Percentiles rank a stretch among this genome's conserved stretches.
Conservation (phyloP, 257 asterid species). For the Fraxinus excelsior region DNA sequence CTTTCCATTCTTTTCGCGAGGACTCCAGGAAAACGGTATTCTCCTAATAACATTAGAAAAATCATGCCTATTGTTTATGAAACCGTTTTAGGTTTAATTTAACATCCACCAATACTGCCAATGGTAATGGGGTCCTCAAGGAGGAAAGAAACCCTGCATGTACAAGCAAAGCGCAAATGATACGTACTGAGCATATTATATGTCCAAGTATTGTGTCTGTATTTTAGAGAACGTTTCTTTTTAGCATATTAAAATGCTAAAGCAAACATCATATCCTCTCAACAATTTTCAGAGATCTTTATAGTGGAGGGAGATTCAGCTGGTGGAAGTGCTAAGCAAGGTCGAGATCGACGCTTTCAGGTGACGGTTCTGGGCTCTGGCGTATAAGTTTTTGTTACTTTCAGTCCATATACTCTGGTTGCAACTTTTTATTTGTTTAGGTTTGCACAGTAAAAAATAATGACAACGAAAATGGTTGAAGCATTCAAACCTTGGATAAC, state of each 20-base stretch:
- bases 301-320: conserved; percentile 99
- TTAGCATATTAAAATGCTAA: not conserved
- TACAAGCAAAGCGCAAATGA: not conserved
- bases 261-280: conserved; percentile 14
- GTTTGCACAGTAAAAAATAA: not conserved
- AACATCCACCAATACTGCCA: not conserved
- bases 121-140: not conserved
- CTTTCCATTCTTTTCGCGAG: not conserved
- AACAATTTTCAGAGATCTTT: conserved; percentile 73
- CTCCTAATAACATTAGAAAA: not conserved
- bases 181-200: not conserved
- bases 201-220: not conserved
- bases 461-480: not conserved
- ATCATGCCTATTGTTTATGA: not conserved
- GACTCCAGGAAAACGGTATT: not conserved
- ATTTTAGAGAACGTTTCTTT: conserved; percentile 2
- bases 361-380: conserved; percentile 40
- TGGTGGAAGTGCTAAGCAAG: conserved; percentile 99
- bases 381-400: not conserved
- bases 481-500: not conserved
- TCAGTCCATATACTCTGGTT: not conserved
- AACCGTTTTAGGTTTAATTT: not conserved
- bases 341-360: conserved; percentile 99
- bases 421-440: not conserved
- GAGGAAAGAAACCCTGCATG: not conserved